Conservation (phyloP, 2,329 filamentous ascomycete species). For the Ceratocystiopsis brevicomis region DNA sequence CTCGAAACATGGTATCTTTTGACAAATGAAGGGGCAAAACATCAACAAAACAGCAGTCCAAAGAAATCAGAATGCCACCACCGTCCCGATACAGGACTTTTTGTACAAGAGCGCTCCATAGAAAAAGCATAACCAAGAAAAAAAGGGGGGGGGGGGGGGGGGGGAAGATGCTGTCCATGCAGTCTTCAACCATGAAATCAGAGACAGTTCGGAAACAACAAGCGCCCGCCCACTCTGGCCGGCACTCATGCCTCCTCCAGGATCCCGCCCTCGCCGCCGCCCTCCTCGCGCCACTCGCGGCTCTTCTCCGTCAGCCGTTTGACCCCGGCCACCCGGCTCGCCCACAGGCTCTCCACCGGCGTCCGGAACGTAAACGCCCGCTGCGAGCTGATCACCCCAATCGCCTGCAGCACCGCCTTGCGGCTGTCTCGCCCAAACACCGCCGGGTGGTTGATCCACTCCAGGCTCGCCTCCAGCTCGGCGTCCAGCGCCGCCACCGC, state of each 20-base stretch:
- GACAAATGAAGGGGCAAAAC: too few species aligned
- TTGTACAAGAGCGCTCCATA: too few species aligned
- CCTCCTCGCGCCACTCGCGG: constrained; percentile 79
- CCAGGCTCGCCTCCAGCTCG: constrained; percentile 73
- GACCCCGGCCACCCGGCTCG: constrained; percentile 61
- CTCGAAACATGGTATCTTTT: too few species aligned
- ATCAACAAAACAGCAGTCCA: too few species aligned
- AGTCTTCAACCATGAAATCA: too few species aligned
- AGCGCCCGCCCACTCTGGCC: too few species aligned
- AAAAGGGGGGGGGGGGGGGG: too few species aligned
- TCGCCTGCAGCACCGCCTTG: constrained; percentile 89
- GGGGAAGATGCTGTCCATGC: too few species aligned
- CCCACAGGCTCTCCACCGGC: constrained; percentile 77
- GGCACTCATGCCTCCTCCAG: constrained; percentile 38
- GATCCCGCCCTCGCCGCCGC: constrained; percentile 51
- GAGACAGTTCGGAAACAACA: too few species aligned
- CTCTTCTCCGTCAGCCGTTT: constrained; percentile 66
- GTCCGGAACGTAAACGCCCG: constrained; percentile 86
- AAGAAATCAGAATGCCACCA: too few species aligned
- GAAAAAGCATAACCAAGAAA: too few species aligned
- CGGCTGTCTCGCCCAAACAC: constrained; percentile 86
- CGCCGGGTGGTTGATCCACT: constrained; percentile 95
- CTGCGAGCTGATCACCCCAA: constrained; percentile 90
- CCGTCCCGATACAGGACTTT: too few species aligned
- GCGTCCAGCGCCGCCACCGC: constrained; percentile 77